Evolutionary conservation across 768 basidiomycete genomes (phyloP).

Genomic region (Suillus fuscotomentosus): DNA sequence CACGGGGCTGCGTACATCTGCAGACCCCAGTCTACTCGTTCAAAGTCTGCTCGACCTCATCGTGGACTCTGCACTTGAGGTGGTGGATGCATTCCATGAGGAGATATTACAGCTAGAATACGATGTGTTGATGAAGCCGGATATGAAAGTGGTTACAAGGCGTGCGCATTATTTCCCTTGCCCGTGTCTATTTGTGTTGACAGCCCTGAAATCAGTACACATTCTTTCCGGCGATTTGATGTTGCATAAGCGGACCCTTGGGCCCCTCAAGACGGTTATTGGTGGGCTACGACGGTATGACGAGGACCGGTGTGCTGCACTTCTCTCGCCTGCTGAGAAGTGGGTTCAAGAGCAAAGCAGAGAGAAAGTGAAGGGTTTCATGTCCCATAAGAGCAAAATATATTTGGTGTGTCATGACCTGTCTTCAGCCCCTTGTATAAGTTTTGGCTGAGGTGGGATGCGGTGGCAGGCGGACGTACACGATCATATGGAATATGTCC

Average conservation of each 20-base stretch:
- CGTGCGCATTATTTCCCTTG: slow-evolving; percentile 37
- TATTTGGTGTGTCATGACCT: slow-evolving; percentile 47
- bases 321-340: slow-evolving; percentile 37
- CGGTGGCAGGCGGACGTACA: slow-evolving; percentile 59
- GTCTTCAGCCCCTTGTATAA: not conserved
- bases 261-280: slow-evolving; percentile 67
- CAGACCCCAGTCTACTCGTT: slow-evolving; percentile 67
- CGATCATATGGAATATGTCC: slow-evolving; percentile 74
- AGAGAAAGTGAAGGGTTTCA: slow-evolving; percentile 52
- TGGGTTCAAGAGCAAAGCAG: not conserved
- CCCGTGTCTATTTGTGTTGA: not conserved
- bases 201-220: slow-evolving; percentile 48
- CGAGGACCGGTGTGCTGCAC: slow-evolving; percentile 60
- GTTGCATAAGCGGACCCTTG: slow-evolving; percentile 70
- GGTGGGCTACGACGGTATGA: slow-evolving; percentile 72
- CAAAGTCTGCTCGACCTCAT: slow-evolving; percentile 69
- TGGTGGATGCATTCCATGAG: slow-evolving; percentile 66
- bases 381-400: slow-evolving; percentile 68
- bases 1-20: slow-evolving; percentile 58
- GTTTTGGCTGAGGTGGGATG: not conserved
- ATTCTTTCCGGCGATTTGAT: slow-evolving; percentile 75
- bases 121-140: slow-evolving; percentile 55
- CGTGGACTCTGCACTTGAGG: slow-evolving; percentile 66
- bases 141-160: slow-evolving; percentile 57
- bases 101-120: slow-evolving; percentile 63